Evolutionary conservation across 305 asterid species (phyloP).

Genomic region (Striga hermonthica): DNA sequence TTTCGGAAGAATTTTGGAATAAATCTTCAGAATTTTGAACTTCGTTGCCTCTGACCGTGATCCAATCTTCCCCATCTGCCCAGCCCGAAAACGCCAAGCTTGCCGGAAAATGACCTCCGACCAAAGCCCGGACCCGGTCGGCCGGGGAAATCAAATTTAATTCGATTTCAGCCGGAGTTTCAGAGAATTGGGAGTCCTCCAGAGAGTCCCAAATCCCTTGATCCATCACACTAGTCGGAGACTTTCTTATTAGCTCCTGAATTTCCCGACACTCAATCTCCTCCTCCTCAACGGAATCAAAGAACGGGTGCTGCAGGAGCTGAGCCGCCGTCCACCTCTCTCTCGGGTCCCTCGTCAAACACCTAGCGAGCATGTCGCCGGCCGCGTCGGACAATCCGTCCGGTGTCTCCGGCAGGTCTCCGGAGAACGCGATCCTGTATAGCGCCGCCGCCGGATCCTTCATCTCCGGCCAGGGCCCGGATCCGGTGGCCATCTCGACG

Average conservation of each 20-base stretch:
- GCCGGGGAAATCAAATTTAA: constrained; percentile 35
- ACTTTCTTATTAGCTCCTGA: constrained; percentile 32
- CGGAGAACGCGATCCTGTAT: constrained; percentile 58
- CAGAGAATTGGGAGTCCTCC: constrained; percentile 36
- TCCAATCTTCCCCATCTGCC: constrained; percentile 56
- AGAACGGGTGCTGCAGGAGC: constrained; percentile 66
- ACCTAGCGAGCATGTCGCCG: constrained; percentile 49
- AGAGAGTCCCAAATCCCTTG: constrained; percentile 66
- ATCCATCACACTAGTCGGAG: constrained; percentile 80
- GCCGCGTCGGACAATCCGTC: constrained; percentile 47
- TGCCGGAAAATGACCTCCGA: constrained; percentile 29
- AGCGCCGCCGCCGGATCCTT: constrained; percentile 65
- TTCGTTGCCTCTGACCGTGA: constrained; percentile 48
- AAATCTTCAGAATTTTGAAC: constrained; percentile 28
- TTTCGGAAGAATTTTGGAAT: constrained; percentile 3
- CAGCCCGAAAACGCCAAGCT: constrained; percentile 10
- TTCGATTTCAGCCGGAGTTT: constrained; percentile 17
- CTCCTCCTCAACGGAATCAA: constrained; percentile 29
- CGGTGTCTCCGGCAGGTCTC: constrained; percentile 58
- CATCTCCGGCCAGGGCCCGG: constrained; percentile 71
- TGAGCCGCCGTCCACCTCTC: constrained; percentile 65
- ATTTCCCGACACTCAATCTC: constrained; percentile 15
- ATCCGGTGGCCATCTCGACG: constrained; percentile 85
- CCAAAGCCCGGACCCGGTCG: constrained; percentile 45
- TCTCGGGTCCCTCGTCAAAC: constrained; percentile 50